Evolutionary conservation across 108 stramenopile genomes (phyloP).

Genomic region (Nannochloropsis granulata): DNA sequence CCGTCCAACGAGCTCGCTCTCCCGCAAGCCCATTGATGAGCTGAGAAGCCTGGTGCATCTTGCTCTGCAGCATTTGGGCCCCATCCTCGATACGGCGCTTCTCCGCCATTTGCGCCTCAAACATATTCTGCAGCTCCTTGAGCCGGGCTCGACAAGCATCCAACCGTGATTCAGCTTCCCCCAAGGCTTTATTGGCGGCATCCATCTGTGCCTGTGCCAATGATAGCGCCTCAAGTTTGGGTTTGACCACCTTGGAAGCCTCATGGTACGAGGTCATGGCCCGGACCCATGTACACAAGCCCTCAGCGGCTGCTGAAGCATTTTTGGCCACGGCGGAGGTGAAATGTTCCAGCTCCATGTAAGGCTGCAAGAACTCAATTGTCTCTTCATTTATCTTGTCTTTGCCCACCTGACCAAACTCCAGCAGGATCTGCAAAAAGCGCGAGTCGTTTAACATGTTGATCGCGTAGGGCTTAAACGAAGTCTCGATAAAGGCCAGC

Average conservation of each 20-base stretch:
- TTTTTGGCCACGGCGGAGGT: conserved; percentile 52
- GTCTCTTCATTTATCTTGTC: conserved; percentile 78
- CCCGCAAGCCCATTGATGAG: conserved; percentile 67
- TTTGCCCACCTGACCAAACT: conserved; percentile 61
- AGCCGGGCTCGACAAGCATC: conserved; percentile 54
- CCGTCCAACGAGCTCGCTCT: conserved; percentile 66
- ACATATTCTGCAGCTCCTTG: conserved; percentile 52
- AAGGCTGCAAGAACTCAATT: conserved; percentile 64
- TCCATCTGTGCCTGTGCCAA: conserved; percentile 66
- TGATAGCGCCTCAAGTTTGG: conserved; percentile 69
- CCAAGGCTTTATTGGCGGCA: conserved; percentile 58
- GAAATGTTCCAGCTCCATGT: conserved; percentile 54
- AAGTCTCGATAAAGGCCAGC: conserved; percentile 61
- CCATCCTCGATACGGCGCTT: conserved; percentile 59
- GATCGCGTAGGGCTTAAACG: conserved; percentile 56
- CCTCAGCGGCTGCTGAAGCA: conserved; percentile 67
- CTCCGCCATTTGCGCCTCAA: conserved; percentile 63
- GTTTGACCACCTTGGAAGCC: conserved; percentile 81
- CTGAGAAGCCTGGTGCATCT: conserved; percentile 68
- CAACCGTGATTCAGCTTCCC: conserved; percentile 50
- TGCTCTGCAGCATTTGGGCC: conserved; percentile 54
- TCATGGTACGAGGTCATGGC: conserved; percentile 78
- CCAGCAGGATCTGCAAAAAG: conserved; percentile 54
- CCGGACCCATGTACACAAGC: conserved; percentile 65
- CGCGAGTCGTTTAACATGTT: conserved; percentile 55